These are phyloP conservation scores for Musa beccarii DNA, from an alignment of 176 grass and related monocot genomes.

Conservation along the genomic window DNA sequence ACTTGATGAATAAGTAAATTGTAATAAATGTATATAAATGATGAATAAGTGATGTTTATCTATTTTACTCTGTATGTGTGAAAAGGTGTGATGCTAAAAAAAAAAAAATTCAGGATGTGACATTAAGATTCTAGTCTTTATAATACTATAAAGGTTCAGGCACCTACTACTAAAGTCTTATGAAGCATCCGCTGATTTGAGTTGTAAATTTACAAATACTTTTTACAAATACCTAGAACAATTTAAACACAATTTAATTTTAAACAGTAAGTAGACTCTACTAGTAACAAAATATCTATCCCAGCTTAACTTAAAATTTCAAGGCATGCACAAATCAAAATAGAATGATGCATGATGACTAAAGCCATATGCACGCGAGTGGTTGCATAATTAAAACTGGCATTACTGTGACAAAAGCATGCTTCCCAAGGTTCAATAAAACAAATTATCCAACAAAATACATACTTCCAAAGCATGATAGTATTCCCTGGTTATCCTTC, in stretches of 20 bases:
- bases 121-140: not conserved
- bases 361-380: too few species aligned
- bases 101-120: too few species aligned
- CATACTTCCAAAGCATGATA: too few species aligned
- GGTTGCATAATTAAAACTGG: not conserved
- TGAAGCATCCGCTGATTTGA: not conserved
- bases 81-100: too few species aligned
- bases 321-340: not conserved
- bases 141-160: not conserved
- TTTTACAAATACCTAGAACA: not conserved
- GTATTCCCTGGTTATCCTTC: too few species aligned
- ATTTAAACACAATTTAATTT: not conserved
- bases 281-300: not conserved
- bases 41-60: too few species aligned
- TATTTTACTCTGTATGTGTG: too few species aligned
- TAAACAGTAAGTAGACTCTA: not conserved
- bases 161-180: not conserved
- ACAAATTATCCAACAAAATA: not conserved
- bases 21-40: too few species aligned
- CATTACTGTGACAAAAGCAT: not conserved
- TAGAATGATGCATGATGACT: too few species aligned
- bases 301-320: not conserved
- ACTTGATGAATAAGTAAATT: too few species aligned
- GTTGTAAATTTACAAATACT: not conserved
- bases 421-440: not conserved